Percentiles rank a stretch among this genome's conserved stretches.
Conservation (phyloP, 2,329 filamentous ascomycete species). For the Clonostachys sp. region DNA sequence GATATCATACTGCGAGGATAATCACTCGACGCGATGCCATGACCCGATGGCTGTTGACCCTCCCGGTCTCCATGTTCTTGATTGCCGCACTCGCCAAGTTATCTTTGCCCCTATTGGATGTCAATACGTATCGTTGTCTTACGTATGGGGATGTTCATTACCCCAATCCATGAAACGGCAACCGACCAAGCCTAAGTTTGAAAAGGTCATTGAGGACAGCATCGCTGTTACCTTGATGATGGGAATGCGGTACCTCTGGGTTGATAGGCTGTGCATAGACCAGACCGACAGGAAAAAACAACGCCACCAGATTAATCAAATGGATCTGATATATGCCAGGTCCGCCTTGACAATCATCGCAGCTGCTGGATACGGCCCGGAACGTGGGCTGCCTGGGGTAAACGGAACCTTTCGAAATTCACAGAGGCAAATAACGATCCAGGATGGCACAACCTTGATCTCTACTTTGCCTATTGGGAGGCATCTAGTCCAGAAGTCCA, state of each 20-base stretch:
- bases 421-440: not conserved
- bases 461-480: not conserved
- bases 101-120: not conserved
- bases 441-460: not conserved
- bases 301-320: slow-evolving; percentile 12
- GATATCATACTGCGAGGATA: not conserved
- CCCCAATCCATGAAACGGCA: not conserved
- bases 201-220: slow-evolving; percentile 6
- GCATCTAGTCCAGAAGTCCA: not conserved
- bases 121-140: not conserved
- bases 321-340: slow-evolving; percentile 14
- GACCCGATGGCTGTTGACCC: not conserved
- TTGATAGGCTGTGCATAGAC: slow-evolving; percentile 17
- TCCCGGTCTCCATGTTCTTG: not conserved
- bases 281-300: slow-evolving; percentile 13
- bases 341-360: slow-evolving; percentile 15
- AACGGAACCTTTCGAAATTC: not conserved
- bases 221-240: slow-evolving; percentile 9
- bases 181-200: not conserved
- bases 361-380: slow-evolving; percentile 4
- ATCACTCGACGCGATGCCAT: not conserved
- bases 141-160: not conserved
- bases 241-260: slow-evolving; percentile 15
- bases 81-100: not conserved
- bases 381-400: slow-evolving; percentile 2